Evolutionary conservation across 1,284 basidiomycete species (phyloP), one percentile per base, ranked within the genome.

Genomic region (Melampsora larici-populina): DNA sequence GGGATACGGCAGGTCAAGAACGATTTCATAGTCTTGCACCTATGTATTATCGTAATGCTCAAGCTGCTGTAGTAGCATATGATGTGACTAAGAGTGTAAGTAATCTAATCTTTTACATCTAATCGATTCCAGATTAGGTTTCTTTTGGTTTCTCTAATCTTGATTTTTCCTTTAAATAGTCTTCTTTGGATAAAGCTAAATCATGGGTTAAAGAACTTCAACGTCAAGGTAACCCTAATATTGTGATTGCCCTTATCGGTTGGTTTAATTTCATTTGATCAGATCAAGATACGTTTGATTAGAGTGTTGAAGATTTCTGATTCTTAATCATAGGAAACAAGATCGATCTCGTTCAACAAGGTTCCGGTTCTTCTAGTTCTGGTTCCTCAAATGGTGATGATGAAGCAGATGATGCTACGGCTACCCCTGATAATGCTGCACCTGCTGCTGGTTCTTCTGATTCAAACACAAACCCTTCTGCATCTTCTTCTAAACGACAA

Each of bases 141-240:
- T 46, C 62, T 29, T 29, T 24, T 75, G 2, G 18, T 43, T 68
- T 46, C 15, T 17, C 24, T 67, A 3, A 66, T 67, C 48, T 13
- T 31, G 17, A 64, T 31, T 21, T 26, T 55, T 26, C 26, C 78
- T 21, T 15, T 67, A 3, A 40, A 67, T 40, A 86, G 78, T 89
- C 91, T 77, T 97, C 94, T 81, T 88, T 99, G 79, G 97, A 99
- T 85, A 99, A 99, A 85, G 96, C 96, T 79, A 99, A 99, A 87
- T 94, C 94, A 48, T 99, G 96, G 96, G 95, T 99, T 80, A 99
- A 98, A 87, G 96, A 99, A 86, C 88, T 99, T 33, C 97, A 99
- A 85, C 90, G 97, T 80, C 96, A 99, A 84, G 96, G 97, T 51
- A 98, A 97, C 85, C 95, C 96, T 49, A 98, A 97, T 85, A 98